Evolutionary conservation across 345 rosid genomes (phyloP).

Genomic region (Ailanthus altissimus): DNA sequence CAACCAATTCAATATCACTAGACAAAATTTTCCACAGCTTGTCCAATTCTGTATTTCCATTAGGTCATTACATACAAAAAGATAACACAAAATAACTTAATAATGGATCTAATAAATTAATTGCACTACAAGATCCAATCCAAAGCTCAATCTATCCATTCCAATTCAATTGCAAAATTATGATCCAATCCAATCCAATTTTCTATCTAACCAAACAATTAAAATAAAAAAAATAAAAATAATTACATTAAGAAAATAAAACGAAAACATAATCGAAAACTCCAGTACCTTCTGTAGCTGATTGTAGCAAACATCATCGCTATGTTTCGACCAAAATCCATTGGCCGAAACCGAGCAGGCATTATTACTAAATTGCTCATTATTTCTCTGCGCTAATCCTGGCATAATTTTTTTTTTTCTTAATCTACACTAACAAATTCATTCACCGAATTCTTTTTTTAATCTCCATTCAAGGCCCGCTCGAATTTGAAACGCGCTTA

Average conservation of each 20-base stretch:
- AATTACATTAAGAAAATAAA: conserved; percentile 7
- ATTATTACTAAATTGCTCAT: conserved; percentile 60
- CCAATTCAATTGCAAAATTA: conserved; percentile 15
- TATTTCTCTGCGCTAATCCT: conserved; percentile 62
- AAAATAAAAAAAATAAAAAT: neutral
- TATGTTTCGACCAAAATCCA: conserved; percentile 76
- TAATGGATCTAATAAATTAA: conserved; percentile 27
- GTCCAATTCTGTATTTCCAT: neutral
- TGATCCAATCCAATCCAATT: conserved; percentile 33
- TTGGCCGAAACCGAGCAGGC: conserved; percentile 38
- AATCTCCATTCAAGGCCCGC: conserved; percentile 30
- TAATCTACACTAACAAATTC: conserved; percentile 34
- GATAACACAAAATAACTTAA: neutral
- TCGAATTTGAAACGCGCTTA: neutral
- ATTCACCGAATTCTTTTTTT: conserved; percentile 10
- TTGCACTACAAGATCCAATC: conserved; percentile 46
- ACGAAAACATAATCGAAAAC: neutral
- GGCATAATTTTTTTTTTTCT: conserved; percentile 52
- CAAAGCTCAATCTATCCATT: conserved; percentile 14
- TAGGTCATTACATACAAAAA: neutral
- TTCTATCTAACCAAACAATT: neutral
- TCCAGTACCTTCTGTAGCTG: conserved; percentile 77
- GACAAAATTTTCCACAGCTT: neutral
- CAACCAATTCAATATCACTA: neutral
- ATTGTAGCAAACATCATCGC: conserved; percentile 67